Conservation (phyloP, 805 yeast species). For the Myxozyma nipponensis region DNA sequence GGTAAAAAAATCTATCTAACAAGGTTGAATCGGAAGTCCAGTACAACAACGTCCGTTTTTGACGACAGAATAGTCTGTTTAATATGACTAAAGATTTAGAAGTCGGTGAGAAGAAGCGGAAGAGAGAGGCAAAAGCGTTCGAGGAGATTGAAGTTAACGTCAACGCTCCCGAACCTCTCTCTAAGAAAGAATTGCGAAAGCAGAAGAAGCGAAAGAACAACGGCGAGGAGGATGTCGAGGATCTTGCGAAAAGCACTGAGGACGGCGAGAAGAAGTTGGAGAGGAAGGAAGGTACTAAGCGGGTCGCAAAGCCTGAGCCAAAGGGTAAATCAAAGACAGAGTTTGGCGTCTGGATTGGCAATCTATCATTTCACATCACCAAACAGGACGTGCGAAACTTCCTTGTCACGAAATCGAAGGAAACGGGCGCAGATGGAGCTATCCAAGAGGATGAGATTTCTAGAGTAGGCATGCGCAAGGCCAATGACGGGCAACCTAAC, state of each 20-base stretch:
- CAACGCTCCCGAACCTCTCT: slow-evolving; percentile 68
- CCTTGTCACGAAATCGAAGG: slow-evolving; percentile 55
- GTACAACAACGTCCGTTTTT: background rate
- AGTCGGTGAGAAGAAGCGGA: slow-evolving; percentile 12
- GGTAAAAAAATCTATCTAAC: too few species aligned
- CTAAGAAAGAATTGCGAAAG: slow-evolving; percentile 85
- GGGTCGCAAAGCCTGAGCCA: slow-evolving; percentile 34
- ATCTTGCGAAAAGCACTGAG: slow-evolving; percentile 30
- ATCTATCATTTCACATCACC: slow-evolving; percentile 77
- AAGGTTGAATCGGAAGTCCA: too few species aligned
- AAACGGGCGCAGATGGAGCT: slow-evolving; percentile 18
- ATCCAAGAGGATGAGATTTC: slow-evolving; percentile 58
- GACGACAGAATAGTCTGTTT: background rate
- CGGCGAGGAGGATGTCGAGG: slow-evolving; percentile 38
- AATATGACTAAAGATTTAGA: background rate
- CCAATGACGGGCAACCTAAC: slow-evolving; percentile 51
- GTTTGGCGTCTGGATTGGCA: slow-evolving; percentile 92
- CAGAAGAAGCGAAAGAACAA: slow-evolving; percentile 51
- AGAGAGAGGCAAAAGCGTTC: slow-evolving; percentile 9
- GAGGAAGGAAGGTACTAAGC: slow-evolving; percentile 33
- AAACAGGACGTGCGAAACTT: slow-evolving; percentile 68
- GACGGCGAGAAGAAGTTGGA: slow-evolving; percentile 2
- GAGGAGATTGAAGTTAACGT: slow-evolving; percentile 44
- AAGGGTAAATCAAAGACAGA: slow-evolving; percentile 42
- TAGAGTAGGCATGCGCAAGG: slow-evolving; percentile 74